Base-by-base conservation (phyloP, 1,284 basidiomycete genomes). In the Cystobasidium sp. region DNA sequence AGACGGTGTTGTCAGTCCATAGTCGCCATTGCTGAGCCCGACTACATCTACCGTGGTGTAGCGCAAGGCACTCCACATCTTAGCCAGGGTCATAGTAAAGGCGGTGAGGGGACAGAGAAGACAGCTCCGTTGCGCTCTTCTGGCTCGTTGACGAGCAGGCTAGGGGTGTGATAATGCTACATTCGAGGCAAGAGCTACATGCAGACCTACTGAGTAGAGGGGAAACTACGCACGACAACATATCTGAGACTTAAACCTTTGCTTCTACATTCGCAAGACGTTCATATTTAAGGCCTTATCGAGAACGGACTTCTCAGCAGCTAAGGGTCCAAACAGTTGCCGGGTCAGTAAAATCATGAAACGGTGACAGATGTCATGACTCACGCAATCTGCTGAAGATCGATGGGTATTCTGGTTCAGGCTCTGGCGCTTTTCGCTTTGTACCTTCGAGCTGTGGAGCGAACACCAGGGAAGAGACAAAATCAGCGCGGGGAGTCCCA, bases 361-460 rank as follows among this genome's bases (percentile, higher is more conserved):
- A 24, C 1, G 1, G 14, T 24, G 53, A 61, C 3, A 61, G 22
- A 22, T 37, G 14, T 16, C 14, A 44, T 5, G 12, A 75, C 74
- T 71, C 72, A 49, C 75, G 75, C 16, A 77, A 61, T 20, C 76
- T 75, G 47, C 70, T 77, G 64, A 77, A 77, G n/a, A 77, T 77
- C 18, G 76, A 76, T 14, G 76, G 76, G n/a, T 75, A 59, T 63
- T 77, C 76, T 8, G 76, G 76, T 55, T 77, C 76, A 20, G 71
- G 67, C 44, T 76, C 66, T 43, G 75, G 71, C 16, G 70, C 46
- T 58, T 75, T 76, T n/a, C 70, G 70, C 63, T 73, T 73, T 12
- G 68, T 67, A 24, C 65, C 51, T 62, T 74, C 72, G n/a, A 74
- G 66, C 72, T 74, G 47, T 37, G 43, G n/a, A 39, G 44, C 52